Evolutionary conservation across 2,329 filamentous ascomycete genomes (phyloP).

Genomic region (Didymella segeticola): DNA sequence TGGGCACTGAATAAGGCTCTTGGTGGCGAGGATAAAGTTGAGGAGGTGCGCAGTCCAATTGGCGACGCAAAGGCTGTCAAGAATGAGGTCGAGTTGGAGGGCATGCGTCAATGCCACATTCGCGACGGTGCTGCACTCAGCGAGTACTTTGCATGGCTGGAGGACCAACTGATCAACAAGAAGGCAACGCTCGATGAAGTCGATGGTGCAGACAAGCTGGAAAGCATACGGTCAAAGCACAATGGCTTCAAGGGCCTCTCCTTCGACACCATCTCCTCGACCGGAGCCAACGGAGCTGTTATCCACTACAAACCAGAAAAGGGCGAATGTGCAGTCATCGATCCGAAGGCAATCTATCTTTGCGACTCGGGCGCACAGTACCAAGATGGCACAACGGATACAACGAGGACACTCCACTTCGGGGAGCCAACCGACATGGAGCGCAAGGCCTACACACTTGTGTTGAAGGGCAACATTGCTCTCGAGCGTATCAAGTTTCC

Average conservation of each 20-base stretch:
- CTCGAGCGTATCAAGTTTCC: conserved; percentile 88
- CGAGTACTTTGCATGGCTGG: conserved; percentile 96
- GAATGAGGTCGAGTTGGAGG: conserved; percentile 85
- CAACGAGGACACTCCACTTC: conserved; percentile 92
- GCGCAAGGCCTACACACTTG: conserved; percentile 88
- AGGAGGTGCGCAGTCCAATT: conserved; percentile 86
- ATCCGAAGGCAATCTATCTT: conserved; percentile 85
- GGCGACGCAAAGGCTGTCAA: conserved; percentile 93
- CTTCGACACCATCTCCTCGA: conserved; percentile 95
- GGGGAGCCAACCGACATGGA: conserved; percentile 83
- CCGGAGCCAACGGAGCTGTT: conserved; percentile 87
- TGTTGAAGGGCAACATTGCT: conserved; percentile 91
- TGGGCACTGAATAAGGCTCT: conserved; percentile 90
- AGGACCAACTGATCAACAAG: conserved; percentile 81
- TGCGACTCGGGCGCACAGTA: conserved; percentile 99
- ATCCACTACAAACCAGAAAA: conserved; percentile 93
- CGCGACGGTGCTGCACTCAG: conserved; percentile 89
- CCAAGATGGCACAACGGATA: conserved; percentile 93
- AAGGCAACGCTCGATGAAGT: conserved; percentile 83
- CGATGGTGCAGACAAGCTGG: conserved; percentile 87
- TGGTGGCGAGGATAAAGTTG: conserved; percentile 83
- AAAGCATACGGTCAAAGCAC: conserved; percentile 72
- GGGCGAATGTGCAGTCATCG: conserved; percentile 80
- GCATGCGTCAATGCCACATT: conserved; percentile 93
- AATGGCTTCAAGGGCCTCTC: conserved; percentile 87